These are phyloP conservation scores for Didymella glomerata DNA, from an alignment of 2,329 filamentous ascomycete species.

Conservation along the genomic window DNA sequence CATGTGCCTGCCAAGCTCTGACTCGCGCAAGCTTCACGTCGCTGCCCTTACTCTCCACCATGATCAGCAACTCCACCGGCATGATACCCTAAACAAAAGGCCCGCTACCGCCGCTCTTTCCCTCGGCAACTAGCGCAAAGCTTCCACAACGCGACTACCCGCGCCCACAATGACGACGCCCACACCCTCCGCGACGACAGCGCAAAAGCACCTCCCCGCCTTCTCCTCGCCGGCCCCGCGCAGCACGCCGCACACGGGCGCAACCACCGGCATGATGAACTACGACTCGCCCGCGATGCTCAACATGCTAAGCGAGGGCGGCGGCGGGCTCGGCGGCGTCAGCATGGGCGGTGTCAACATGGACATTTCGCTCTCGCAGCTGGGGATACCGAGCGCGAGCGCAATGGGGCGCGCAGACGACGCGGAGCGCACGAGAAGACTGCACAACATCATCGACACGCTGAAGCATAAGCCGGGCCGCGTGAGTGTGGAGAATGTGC, in stretches of 20 bases:
- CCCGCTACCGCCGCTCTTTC: constrained; percentile 1
- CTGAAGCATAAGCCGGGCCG: constrained; percentile 73
- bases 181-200: constrained; percentile 49
- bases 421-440: constrained; percentile 61
- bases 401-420: constrained; percentile 58
- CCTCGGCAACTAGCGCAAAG: constrained; percentile 6
- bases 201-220: constrained; percentile 48
- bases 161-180: constrained; percentile 46
- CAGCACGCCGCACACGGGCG: constrained; percentile 52
- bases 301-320: constrained; percentile 51
- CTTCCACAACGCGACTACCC: no score
- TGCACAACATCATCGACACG: constrained; percentile 69
- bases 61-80: constrained; percentile 11
- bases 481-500: constrained; percentile 78
- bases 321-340: constrained; percentile 50
- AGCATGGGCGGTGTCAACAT: constrained; percentile 48
- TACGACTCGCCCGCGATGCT: constrained; percentile 56
- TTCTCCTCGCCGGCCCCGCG: constrained; percentile 55
- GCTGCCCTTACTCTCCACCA: constrained; percentile 8
- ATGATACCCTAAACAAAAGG: constrained; percentile 21
- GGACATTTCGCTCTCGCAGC: constrained; percentile 52
- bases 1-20: constrained; percentile 33
- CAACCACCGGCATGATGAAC: constrained; percentile 47
- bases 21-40: constrained; percentile 27
- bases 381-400: constrained; percentile 53